phyloP scores from a whole-genome alignment of 139 green algal species.

The Pseudopediastrum boryanum region DNA sequence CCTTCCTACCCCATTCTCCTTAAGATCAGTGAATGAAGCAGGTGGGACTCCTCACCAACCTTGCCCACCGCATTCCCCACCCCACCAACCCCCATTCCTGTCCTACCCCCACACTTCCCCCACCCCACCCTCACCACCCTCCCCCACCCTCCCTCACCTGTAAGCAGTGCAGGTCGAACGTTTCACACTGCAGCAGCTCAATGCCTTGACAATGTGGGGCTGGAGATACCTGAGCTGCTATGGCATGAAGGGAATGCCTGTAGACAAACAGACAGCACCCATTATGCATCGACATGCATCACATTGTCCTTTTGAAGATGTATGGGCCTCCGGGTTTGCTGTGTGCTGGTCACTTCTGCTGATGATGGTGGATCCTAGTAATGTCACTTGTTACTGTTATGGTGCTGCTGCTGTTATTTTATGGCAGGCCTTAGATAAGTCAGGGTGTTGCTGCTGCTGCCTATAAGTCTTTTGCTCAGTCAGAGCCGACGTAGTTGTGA shows the following conservation, averaged over 20 bases:
- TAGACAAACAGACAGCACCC: too few relatives aligned
- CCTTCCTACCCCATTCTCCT: background rate
- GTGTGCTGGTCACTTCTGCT: too few relatives aligned
- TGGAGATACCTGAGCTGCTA: constrained; percentile 88
- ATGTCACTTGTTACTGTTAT: too few relatives aligned
- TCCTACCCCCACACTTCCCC: background rate
- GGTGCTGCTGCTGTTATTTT: too few relatives aligned
- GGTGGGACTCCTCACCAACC: background rate
- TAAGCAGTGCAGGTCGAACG: constrained; percentile 94
- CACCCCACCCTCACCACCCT: background rate
- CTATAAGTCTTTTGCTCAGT: too few relatives aligned
- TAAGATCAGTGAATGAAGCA: background rate
- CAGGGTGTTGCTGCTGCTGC: too few relatives aligned
- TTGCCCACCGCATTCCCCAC: background rate
- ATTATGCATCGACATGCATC: too few relatives aligned
- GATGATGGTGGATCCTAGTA: too few relatives aligned
- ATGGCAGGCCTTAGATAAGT: too few relatives aligned
- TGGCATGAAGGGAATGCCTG: constrained; percentile 90
- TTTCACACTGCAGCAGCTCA: constrained; percentile 89
- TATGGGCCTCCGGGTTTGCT: too few relatives aligned
- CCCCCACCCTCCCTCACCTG: background rate
- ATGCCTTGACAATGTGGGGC: constrained; percentile 79
- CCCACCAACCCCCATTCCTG: background rate
- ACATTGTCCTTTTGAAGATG: too few relatives aligned
- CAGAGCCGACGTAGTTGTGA: too few relatives aligned